Evolutionary conservation across 805 yeast species (phyloP).

Genomic region (Teunomyces aglyptinius): DNA sequence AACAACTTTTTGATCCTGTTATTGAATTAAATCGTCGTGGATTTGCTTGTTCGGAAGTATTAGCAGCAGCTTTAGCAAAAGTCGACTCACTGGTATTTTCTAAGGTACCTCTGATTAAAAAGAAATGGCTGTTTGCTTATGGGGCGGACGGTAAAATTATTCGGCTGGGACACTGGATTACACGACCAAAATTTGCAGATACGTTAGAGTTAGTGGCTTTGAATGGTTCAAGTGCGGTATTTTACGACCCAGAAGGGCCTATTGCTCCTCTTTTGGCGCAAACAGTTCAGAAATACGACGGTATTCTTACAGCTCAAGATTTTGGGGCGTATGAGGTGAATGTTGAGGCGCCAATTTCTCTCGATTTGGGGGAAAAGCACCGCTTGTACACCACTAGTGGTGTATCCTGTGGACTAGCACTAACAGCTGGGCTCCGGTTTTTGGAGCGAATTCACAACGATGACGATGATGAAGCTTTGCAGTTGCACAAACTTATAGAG

Average conservation of each 20-base stretch:
- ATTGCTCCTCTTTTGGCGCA: slow-evolving; percentile 61
- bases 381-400: slow-evolving; percentile 55
- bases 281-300: slow-evolving; percentile 55
- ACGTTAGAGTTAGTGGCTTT: slow-evolving; percentile 67
- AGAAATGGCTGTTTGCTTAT: slow-evolving; percentile 59
- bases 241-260: slow-evolving; percentile 80
- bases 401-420: slow-evolving; percentile 80
- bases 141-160: slow-evolving; percentile 23
- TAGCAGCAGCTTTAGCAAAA: slow-evolving; percentile 30
- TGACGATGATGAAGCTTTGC: slow-evolving; percentile 24
- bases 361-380: slow-evolving; percentile 17
- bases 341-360: slow-evolving; percentile 31
- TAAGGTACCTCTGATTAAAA: slow-evolving; percentile 24
- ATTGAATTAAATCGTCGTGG: slow-evolving; percentile 64
- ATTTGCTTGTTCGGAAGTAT: slow-evolving; percentile 39
- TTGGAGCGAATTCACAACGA: slow-evolving; percentile 39
- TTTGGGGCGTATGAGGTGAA: slow-evolving; percentile 59
- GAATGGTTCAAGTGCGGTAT: slow-evolving; percentile 74
- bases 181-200: slow-evolving; percentile 59
- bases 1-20: slow-evolving; percentile 71
- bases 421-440: slow-evolving; percentile 70
- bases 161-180: slow-evolving; percentile 57
- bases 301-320: slow-evolving; percentile 65
- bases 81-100: slow-evolving; percentile 22
- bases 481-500: slow-evolving; percentile 72